These are phyloP conservation scores for Phyllosticta citriasiana DNA, from an alignment of 2,329 filamentous ascomycete species.

Conservation along the genomic window DNA sequence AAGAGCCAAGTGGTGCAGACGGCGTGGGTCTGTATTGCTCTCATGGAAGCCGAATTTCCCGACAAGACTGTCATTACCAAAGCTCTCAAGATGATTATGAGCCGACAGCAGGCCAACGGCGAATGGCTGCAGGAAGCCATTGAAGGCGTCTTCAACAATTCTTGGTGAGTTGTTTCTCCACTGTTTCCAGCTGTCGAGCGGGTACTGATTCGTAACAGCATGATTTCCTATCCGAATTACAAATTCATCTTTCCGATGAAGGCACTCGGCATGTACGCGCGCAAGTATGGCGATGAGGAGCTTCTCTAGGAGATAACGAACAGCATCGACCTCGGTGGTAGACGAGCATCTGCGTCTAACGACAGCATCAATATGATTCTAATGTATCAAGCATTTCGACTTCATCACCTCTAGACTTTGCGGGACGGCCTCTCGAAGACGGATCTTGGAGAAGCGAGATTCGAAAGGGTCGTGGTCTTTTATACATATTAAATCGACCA, in stretches of 20 bases:
- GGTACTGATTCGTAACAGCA: constrained; percentile 40
- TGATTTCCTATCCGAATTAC: constrained; percentile 99
- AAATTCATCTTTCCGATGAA: constrained; percentile 95
- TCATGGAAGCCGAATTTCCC: constrained; percentile 76
- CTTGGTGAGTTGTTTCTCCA: constrained; percentile 50
- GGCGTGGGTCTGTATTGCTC: constrained; percentile 73
- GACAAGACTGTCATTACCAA: constrained; percentile 60
- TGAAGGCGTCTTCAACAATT: constrained; percentile 98
- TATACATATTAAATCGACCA: background rate
- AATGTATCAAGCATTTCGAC: background rate
- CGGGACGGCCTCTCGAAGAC: background rate
- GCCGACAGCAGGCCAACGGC: constrained; percentile 74
- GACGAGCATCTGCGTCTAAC: background rate
- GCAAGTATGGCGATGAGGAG: constrained; percentile 56
- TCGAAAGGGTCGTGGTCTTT: background rate
- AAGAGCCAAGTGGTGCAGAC: constrained; percentile 90
- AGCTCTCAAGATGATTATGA: constrained; percentile 73
- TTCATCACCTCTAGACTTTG: background rate
- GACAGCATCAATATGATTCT: background rate
- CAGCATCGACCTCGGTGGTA: background rate
- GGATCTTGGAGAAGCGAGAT: background rate
- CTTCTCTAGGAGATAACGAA: constrained; percentile 26
- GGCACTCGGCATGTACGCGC: constrained; percentile 81
- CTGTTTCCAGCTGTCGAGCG: background rate
- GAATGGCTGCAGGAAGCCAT: constrained; percentile 95